These are phyloP conservation scores for Punica granatum DNA, from an alignment of 345 rosid genomes.

Conservation along the genomic window DNA sequence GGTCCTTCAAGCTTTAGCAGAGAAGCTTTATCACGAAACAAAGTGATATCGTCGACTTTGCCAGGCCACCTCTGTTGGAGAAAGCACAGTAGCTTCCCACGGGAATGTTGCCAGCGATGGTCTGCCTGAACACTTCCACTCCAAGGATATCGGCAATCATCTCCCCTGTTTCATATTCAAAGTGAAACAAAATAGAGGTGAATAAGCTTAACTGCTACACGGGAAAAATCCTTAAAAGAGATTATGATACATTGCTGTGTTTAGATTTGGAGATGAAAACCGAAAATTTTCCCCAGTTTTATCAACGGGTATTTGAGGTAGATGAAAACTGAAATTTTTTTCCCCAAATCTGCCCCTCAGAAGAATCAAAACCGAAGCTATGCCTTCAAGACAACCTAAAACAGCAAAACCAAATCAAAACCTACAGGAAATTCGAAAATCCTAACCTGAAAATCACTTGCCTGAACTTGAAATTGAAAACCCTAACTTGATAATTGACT, in stretches of 20 bases:
- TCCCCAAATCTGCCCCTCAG: too few relatives aligned
- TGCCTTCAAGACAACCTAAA: too few relatives aligned
- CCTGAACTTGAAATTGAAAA: too few relatives aligned
- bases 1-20: not conserved
- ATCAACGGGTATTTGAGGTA: too few relatives aligned
- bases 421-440: too few relatives aligned
- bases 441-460: too few relatives aligned
- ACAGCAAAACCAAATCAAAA: too few relatives aligned
- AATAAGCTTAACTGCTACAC: not conserved
- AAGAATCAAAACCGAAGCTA: too few relatives aligned
- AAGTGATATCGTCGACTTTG: slow-evolving; percentile 14
- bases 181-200: not conserved
- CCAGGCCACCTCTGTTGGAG: slow-evolving; percentile 91
- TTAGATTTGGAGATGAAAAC: too few relatives aligned
- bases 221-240: not conserved
- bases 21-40: not conserved
- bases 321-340: too few relatives aligned
- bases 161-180: slow-evolving; percentile 73
- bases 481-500: too few relatives aligned
- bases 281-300: too few relatives aligned
- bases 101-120: slow-evolving; percentile 85
- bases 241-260: not conserved
- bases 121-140: slow-evolving; percentile 93
- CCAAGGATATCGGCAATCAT: slow-evolving; percentile 91
- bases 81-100: slow-evolving; percentile 88